Evolutionary conservation across 78 protist species (phyloP).

Genomic region (Monosiga brevicollis): DNA sequence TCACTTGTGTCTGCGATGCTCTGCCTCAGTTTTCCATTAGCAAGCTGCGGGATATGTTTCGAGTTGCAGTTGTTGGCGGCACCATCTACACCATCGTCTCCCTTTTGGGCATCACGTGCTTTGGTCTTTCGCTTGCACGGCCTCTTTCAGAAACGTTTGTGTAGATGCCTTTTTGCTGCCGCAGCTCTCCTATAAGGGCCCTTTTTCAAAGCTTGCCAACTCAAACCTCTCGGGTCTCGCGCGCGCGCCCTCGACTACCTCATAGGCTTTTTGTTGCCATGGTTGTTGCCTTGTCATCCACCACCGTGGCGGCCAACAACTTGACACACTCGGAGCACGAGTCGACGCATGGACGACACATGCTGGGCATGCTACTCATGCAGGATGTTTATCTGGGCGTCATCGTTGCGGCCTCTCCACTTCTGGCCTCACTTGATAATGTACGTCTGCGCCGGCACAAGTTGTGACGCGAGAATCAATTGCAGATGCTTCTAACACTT

Average conservation of each 20-base stretch:
- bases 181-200: no score
- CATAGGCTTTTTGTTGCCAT: not conserved
- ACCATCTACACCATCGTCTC: not conserved
- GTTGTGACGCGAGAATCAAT: no score
- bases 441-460: not conserved
- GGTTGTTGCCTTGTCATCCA: not conserved
- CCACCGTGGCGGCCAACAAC: not conserved
- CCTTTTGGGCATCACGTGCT: not conserved
- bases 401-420: not conserved
- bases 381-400: not conserved
- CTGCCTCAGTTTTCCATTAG: not conserved
- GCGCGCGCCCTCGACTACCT: no score
- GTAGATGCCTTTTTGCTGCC: not conserved
- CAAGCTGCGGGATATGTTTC: not conserved
- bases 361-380: not conserved
- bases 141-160: not conserved
- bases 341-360: not conserved
- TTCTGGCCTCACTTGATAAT: not conserved
- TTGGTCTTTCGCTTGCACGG: not conserved
- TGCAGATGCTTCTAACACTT: no score
- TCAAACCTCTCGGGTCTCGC: no score
- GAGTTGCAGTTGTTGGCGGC: not conserved
- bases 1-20: no score
- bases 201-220: no score
- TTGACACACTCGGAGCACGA: not conserved